phyloP scores from a whole-genome alignment of 2,329 filamentous ascomycete genomes.

The Nothophoma quercina region DNA sequence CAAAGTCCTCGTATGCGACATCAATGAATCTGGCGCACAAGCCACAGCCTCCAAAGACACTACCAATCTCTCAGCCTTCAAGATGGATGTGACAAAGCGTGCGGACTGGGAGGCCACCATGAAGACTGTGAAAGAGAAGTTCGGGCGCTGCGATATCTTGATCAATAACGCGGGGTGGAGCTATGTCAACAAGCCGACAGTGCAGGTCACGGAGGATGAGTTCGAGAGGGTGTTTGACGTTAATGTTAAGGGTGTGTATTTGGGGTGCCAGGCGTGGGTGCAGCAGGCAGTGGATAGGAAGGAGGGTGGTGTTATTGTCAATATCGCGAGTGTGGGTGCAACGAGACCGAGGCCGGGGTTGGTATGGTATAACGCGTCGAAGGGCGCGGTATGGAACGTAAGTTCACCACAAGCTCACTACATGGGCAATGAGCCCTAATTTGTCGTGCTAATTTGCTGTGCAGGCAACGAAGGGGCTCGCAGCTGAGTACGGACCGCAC shows the following conservation, averaged over 20 bases:
- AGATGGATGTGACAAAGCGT: slow-evolving; percentile 62
- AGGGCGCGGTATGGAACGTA: slow-evolving; percentile 70
- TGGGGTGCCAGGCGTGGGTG: slow-evolving; percentile 66
- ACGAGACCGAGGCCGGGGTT: slow-evolving; percentile 67
- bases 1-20: slow-evolving; percentile 68
- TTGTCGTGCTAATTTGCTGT: slow-evolving; percentile 2
- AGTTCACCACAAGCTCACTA: too few relatives aligned
- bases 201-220: slow-evolving; percentile 69
- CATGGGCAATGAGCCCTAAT: too few relatives aligned
- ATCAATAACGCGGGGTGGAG: slow-evolving; percentile 68
- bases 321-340: slow-evolving; percentile 71
- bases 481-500: slow-evolving; percentile 75
- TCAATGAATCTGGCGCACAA: slow-evolving; percentile 62
- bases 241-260: slow-evolving; percentile 72
- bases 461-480: slow-evolving; percentile 68
- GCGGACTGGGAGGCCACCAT: slow-evolving; percentile 62
- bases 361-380: slow-evolving; percentile 75
- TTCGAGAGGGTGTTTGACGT: slow-evolving; percentile 73
- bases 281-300: slow-evolving; percentile 67
- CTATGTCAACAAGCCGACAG: slow-evolving; percentile 63
- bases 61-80: slow-evolving; percentile 43
- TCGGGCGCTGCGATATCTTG: slow-evolving; percentile 66
- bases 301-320: slow-evolving; percentile 68
- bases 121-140: slow-evolving; percentile 59
- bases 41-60: slow-evolving; percentile 56